These are phyloP conservation scores for Tetrahymena elliotti DNA, from an alignment of 73 alveolate genomes.

Conservation along the genomic window DNA sequence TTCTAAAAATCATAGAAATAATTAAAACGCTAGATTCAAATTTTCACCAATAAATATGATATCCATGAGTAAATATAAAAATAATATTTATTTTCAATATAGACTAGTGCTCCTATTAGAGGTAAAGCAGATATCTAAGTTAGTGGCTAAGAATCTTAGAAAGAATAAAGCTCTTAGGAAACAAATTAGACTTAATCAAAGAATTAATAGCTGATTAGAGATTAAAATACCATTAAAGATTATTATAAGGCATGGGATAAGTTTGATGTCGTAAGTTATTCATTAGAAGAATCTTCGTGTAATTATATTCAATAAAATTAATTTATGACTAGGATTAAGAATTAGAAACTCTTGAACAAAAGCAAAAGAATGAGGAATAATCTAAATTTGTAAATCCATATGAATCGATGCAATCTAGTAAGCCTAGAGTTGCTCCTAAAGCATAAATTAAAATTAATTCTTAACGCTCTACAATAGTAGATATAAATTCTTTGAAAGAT, in stretches of 20 bases:
- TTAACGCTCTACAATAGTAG: background rate
- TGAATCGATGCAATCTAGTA: background rate
- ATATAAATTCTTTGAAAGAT: background rate
- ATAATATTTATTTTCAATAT: background rate
- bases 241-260: slow-evolving; percentile 42
- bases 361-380: background rate
- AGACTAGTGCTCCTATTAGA: slow-evolving; percentile 17
- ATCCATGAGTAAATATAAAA: too few relatives aligned
- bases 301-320: too few relatives aligned
- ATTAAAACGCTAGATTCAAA: background rate
- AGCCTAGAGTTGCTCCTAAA: background rate
- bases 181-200: background rate
- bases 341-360: background rate
- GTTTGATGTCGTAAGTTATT: slow-evolving; percentile 1
- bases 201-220: background rate
- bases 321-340: background rate
- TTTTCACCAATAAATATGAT: background rate
- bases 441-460: background rate
- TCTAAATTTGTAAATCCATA: background rate
- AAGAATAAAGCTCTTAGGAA: background rate
- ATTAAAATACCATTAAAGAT: slow-evolving; percentile 1
- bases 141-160: background rate
- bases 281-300: background rate
- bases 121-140: slow-evolving; percentile 3
- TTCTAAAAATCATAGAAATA: background rate